phyloP scores from a whole-genome alignment of 148 eudicot genomes.

The Mesembryanthemum crystallinum region DNA sequence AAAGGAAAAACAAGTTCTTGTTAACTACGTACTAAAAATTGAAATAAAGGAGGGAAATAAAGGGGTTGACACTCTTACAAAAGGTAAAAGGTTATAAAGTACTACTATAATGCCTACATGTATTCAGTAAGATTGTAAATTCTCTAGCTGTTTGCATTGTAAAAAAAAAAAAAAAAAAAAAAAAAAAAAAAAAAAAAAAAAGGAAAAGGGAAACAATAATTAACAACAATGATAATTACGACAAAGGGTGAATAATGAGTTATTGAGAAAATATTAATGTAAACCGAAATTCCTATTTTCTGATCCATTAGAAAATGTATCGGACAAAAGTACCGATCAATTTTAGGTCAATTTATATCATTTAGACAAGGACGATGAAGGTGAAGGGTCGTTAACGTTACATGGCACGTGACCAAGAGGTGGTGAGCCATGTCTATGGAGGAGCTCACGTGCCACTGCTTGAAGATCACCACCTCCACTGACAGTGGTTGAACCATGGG shows the following conservation, averaged over 20 bases:
- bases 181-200: too few relatives aligned
- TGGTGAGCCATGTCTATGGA: constrained; percentile 33
- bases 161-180: too few relatives aligned
- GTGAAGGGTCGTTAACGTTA: constrained; percentile 26
- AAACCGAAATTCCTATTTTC: constrained; percentile 10
- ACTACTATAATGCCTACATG: too few relatives aligned
- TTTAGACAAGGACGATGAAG: constrained; percentile 35
- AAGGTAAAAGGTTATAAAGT: too few relatives aligned
- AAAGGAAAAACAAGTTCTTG: too few relatives aligned
- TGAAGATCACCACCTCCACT: constrained; percentile 27
- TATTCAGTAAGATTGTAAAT: too few relatives aligned
- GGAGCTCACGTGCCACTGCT: constrained; percentile 34
- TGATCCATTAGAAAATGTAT: not conserved
- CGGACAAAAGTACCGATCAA: constrained; percentile 10
- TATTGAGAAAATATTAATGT: constrained; percentile 8
- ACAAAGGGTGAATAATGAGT: constrained; percentile 15
- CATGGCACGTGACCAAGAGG: constrained; percentile 28
- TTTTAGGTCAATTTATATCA: constrained; percentile 16
- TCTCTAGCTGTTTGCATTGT: too few relatives aligned
- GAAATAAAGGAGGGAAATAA: too few relatives aligned
- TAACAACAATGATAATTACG: constrained; percentile 15
- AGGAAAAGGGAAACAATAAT: not conserved
- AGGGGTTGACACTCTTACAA: too few relatives aligned
- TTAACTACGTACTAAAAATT: too few relatives aligned
- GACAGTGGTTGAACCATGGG: constrained; percentile 14